Evolutionary conservation across 768 basidiomycete genomes (phyloP), one percentile per base, ranked within the genome.

Genomic region (Kwoniella europaea): DNA sequence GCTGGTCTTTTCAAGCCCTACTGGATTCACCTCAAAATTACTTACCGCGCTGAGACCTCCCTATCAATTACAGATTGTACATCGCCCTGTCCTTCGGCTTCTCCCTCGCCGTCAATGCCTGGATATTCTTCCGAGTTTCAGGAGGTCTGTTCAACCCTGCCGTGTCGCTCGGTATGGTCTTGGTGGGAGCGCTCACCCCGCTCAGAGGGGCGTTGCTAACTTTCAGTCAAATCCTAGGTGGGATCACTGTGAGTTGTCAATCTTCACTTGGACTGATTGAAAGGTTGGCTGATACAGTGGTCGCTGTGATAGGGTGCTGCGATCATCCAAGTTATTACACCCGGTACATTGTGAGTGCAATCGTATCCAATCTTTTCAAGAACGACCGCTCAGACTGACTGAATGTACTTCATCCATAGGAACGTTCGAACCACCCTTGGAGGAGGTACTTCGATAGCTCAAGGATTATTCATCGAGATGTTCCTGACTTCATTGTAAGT

Each of bases 121-220:
- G 82, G 82, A 81, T 84, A 71, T 82, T 83, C 74, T 84, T 83
- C 79, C 76, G 82, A 18, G 78, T 85, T 43, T 80, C 79, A 0
- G 84, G 83, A 15, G 84, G 83, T 15, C 77, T 84, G 9, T 84
- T 84, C 80, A 85, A 85, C 74, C 84, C 84, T 0, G 84, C 84
- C 22, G 84, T 85, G 5, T 81, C 82, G 5, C 80, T 84, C 24
- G 82, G 82, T 2, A 83, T 85, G 76, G 76, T 74, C 2, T 69
- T 85, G 13, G 81, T 83, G 61, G 84, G 84, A 18, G 81, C 82
- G 3, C 65, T 85, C 53, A 81, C 79, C 5, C 84, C 84, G 0
- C 57, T 82, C 1, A 80, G 84, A 66, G 84, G 79, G 0, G 74
- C 66, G n/a, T 75, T 84, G n/a, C 68, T 85, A 50, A 76, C 79